Base-by-base conservation (phyloP, 2,329 filamentous ascomycete species). In the Pseudogymnoascus sp. region DNA sequence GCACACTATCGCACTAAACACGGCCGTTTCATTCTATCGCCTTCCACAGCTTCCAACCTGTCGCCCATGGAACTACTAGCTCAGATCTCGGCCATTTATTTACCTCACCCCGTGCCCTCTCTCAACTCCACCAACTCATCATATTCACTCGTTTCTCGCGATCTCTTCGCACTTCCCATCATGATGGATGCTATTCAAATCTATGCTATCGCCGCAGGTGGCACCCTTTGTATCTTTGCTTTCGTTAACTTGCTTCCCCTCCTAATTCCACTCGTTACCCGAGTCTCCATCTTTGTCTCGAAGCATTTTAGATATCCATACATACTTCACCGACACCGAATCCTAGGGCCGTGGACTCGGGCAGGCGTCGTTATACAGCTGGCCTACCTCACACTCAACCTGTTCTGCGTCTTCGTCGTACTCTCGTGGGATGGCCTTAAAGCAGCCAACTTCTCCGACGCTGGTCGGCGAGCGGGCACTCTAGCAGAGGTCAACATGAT, bases 401-500 rank as follows among this genome's bases (percentile, higher is more conserved):
- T 36, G 12, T 31, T 62, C 34, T 62, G 3, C 14, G 12, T 28
- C 21, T n/a, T 62, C 56, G 9, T 1, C 1, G 3, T 38, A 16
- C 37, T 38, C 14, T 38, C n/a, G 6, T 2, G n/a, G 7, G 38
- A 42, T 3, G 16, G 38, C 38, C 38, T 42, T 42, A 11, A 42
- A 42, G 38, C 38, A 3, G 8, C 38, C 8, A 42, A 42, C 8
- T 31, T 59, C 25, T 25, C 25, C 0, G 37, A 62, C 2, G 61
- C 37, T 59, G 1, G 42, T 18, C 3, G 3, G 25, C 61, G 56
- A 62, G 63, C 66, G 9, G 66, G 49, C 16, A 63, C 42, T 25
- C 64, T 69, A n/a, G 42, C 62, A 9, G 21, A 66, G 28, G 65
- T 69, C 16, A 69, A 68, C 60, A 37, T 31, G 28, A 31, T 31